Evolutionary conservation across 2,329 filamentous ascomycete species (phyloP).

Genomic region (Beauveria sp.): DNA sequence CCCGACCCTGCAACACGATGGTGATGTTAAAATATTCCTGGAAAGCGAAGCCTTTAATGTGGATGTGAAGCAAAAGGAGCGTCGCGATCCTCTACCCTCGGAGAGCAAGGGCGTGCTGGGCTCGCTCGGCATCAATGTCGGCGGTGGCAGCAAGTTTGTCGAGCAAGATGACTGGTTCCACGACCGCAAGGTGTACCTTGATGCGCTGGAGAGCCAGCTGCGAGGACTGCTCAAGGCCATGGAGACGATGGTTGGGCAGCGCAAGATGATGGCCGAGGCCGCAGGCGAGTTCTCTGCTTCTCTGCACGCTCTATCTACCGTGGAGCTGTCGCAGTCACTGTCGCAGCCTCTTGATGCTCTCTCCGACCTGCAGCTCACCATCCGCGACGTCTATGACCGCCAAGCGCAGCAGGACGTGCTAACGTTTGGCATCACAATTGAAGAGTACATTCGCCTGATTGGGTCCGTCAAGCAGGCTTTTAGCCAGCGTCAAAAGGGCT

Average conservation of each 20-base stretch:
- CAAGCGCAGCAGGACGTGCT: slow-evolving; percentile 96
- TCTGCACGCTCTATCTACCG: slow-evolving; percentile 83
- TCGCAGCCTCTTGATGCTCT: slow-evolving; percentile 85
- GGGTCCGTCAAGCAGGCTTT: slow-evolving; percentile 93
- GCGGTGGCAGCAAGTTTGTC: slow-evolving; percentile 79
- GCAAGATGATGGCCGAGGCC: slow-evolving; percentile 88
- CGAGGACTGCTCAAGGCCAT: slow-evolving; percentile 88
- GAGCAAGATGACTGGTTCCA: slow-evolving; percentile 99
- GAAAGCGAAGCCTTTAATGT: slow-evolving; percentile 95
- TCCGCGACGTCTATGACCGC: slow-evolving; percentile 89
- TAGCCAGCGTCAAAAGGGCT: slow-evolving; percentile 85
- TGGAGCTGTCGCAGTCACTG: slow-evolving; percentile 83
- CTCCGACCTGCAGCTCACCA: slow-evolving; percentile 87
- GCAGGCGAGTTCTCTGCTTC: slow-evolving; percentile 90
- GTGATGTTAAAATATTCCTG: slow-evolving; percentile 89
- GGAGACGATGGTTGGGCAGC: slow-evolving; percentile 84
- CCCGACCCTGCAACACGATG: slow-evolving; percentile 84
- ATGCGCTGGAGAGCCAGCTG: slow-evolving; percentile 85
- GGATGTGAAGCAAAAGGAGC: slow-evolving; percentile 96
- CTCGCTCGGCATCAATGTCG: slow-evolving; percentile 70
- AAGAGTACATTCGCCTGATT: slow-evolving; percentile 95
- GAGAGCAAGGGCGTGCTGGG: slow-evolving; percentile 94
- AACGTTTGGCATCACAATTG: slow-evolving; percentile 93
- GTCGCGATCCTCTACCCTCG: slow-evolving; percentile 73
- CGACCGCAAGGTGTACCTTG: slow-evolving; percentile 88